Conservation (phyloP, 768 basidiomycete genomes). For the Grammothele lineata region DNA sequence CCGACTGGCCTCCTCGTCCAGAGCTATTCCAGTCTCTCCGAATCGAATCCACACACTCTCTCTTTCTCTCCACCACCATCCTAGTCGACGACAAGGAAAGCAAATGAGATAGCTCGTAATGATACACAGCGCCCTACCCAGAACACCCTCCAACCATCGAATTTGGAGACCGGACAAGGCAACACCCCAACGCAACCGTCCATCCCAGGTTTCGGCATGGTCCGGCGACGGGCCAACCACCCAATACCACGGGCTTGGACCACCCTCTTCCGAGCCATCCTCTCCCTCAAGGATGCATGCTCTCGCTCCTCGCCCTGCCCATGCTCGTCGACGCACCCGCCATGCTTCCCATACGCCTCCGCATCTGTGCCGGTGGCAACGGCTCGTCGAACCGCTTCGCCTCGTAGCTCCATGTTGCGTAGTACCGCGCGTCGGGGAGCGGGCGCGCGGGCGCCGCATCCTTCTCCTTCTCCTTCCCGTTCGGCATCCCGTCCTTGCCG, state of each 20-base stretch:
- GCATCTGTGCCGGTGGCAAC: conserved; percentile 26
- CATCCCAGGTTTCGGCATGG: not conserved
- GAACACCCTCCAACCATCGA: too few species aligned
- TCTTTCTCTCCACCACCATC: too few species aligned
- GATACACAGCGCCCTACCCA: not conserved
- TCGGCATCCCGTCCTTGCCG: conserved; percentile 26
- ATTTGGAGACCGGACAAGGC: too few species aligned
- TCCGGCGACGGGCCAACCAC: not conserved
- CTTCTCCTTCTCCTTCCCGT: conserved; percentile 14
- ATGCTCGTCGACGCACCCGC: conserved; percentile 15
- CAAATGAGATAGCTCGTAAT: not conserved
- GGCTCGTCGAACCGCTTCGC: conserved; percentile 38
- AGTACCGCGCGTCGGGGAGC: conserved; percentile 45
- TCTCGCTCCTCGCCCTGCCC: conserved; percentile 4
- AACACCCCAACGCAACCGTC: too few species aligned
- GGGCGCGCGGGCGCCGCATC: conserved; percentile 28
- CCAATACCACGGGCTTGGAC: too few species aligned
- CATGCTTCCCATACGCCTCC: conserved; percentile 26
- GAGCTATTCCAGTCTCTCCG: too few species aligned
- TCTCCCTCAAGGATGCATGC: not conserved
- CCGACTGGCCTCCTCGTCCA: not conserved
- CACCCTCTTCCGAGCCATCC: not conserved
- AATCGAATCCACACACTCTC: too few species aligned
- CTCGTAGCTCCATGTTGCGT: conserved; percentile 49
- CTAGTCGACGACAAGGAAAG: not conserved